Conservation (phyloP, 2,329 filamentous ascomycete species). For the Acrocalymma vagum region DNA sequence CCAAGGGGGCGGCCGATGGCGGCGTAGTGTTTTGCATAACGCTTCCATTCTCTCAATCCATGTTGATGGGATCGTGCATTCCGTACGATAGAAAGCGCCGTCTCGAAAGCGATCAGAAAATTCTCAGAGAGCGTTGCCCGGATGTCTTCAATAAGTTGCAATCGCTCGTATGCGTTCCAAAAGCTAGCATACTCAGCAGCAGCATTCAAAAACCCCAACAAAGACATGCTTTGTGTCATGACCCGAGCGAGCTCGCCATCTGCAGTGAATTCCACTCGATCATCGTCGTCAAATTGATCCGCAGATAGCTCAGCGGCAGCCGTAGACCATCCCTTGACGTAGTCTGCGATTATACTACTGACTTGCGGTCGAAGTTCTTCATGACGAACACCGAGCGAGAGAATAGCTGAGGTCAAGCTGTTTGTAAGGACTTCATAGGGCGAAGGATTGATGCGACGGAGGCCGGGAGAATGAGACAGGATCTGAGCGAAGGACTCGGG, state of each 20-base stretch:
- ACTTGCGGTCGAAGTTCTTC: conserved; percentile 72
- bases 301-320: conserved; percentile 66
- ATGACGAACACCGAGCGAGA: conserved; percentile 81
- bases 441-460: conserved; percentile 83
- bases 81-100: conserved; percentile 87
- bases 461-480: conserved; percentile 81
- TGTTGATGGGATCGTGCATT: conserved; percentile 75
- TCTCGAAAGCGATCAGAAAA: conserved; percentile 87
- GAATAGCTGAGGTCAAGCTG: conserved; percentile 79
- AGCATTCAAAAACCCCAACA: conserved; percentile 91
- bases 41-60: conserved; percentile 84
- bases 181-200: conserved; percentile 80
- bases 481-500: conserved; percentile 83
- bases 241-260: conserved; percentile 68
- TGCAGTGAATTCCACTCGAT: conserved; percentile 56
- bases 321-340: conserved; percentile 74
- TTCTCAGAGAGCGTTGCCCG: conserved; percentile 80
- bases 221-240: conserved; percentile 80
- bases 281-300: conserved; percentile 64
- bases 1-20: conserved; percentile 81
- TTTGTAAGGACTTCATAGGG: conserved; percentile 87
- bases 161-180: conserved; percentile 78
- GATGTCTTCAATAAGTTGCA: conserved; percentile 76
- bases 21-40: conserved; percentile 83
- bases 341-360: conserved; percentile 72